Percentiles rank a stretch among this genome's conserved stretches.
These are phyloP conservation scores for Besnoitia besnoiti DNA, from an alignment of 169 alveolate species.

Conservation along the genomic window DNA sequence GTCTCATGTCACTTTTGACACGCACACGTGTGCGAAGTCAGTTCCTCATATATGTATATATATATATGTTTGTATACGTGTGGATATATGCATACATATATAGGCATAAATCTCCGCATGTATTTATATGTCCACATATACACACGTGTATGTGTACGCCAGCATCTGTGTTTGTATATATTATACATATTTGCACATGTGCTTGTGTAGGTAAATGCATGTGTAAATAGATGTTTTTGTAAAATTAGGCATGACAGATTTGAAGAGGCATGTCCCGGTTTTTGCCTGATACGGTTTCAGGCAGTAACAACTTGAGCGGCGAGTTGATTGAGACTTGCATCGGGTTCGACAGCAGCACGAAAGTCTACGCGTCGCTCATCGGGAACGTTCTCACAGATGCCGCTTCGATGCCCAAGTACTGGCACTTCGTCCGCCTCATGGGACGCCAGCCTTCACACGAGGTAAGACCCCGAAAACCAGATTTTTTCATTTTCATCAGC, in stretches of 20 bases:
- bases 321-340: conserved; percentile 86
- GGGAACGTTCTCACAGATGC: conserved; percentile 98
- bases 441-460: conserved; percentile 89
- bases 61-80: too few species aligned
- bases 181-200: too few species aligned
- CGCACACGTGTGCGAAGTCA: too few species aligned
- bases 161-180: too few species aligned
- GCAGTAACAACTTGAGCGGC: conserved; percentile 80
- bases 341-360: conserved; percentile 98
- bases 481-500: not conserved
- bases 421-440: conserved; percentile 98
- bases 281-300: not conserved
- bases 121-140: too few species aligned
- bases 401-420: conserved; percentile 97
- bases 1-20: too few species aligned
- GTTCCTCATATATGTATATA: too few species aligned
- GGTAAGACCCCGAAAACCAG: conserved; percentile 70
- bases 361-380: conserved; percentile 93
- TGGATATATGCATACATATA: too few species aligned
- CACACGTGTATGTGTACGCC: too few species aligned
- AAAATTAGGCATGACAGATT: too few species aligned
- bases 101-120: too few species aligned
- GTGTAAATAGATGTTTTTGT: not conserved
- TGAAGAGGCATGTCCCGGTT: not conserved
- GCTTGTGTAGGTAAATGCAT: too few species aligned